Base-by-base conservation (phyloP, 2,329 filamentous ascomycete species). In the Lecanoromycetidae sp. region DNA sequence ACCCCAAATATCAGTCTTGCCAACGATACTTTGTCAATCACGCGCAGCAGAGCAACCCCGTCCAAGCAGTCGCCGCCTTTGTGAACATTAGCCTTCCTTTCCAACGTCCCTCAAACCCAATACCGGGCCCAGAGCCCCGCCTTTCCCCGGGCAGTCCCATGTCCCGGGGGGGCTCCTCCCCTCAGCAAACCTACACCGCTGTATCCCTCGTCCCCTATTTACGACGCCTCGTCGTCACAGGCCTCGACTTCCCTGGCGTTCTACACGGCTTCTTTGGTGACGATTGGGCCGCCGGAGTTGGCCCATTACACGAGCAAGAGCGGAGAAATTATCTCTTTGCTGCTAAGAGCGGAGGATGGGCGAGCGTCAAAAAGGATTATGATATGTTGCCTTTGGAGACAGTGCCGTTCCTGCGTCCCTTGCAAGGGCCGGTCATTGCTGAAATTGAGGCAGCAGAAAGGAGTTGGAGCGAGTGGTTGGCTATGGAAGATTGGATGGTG, bases 401-500 rank as follows among this genome's bases (percentile, higher is more conserved):
- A 2, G 77, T 94, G 1, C 91, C 91, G 0, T 96, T 94, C 61
- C 68, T 96, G 57, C 80, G 80, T 55, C 87, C 90, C 4, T 68
- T 95, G n/a, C 80, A 84, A 57, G 77, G 80, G 46, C 79, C 84
- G 1, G 76, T 78, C 6, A 79, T 90, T 58, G 76, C 78, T 19
- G 91, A 96, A 67, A 85, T 96, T 52, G 76, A 84, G 52, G 76
- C 71, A 12, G 88, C 88, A 0, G 90, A 96, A 66, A 75, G 76
- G 52, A 80, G 75, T 50, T 98, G 91, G 91, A 93, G 87, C 61
- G 82, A 90, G 58, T 96, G 90, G 90, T 69, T 95, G 26, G 86
- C 86, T 10, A 93, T 95, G 86, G 87, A 94, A 64, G 90, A 95
- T 63, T 96, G 90, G 90, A 94, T 94, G 87, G 70, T 95, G n/a